Base-by-base conservation (phyloP, 352 stramenopile genomes). In the Pythium oligandrum region DNA sequence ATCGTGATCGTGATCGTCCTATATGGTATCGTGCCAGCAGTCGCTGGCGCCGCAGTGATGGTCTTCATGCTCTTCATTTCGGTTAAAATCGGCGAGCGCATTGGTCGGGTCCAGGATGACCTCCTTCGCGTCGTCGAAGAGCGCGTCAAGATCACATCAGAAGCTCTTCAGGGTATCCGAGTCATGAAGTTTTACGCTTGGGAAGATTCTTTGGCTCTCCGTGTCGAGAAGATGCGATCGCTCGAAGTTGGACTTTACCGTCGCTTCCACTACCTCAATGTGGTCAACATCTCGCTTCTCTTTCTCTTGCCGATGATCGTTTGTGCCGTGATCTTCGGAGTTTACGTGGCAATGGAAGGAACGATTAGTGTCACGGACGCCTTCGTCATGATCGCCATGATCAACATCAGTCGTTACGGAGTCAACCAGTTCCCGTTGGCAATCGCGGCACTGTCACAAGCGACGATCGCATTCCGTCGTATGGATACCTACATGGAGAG, bases 111-210 rank as follows among this genome's bases (percentile, higher is more conserved):
- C 4, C 67, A 69, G 32, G 53, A 26, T 9, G 57, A 63, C 9
- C 40, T 73, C 3, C 49, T 73, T 4, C 31, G 37, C n/a, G 64
- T 72, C 12, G 63, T 70, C 17, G 63, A 82, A 6, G 66, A 88
- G 17, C 75, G 93, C 3, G 88, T 98, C 9, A 95, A 96, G 65
- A 83, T 97, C 58, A 94, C 93, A 37, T 97, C 91, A 39, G 93
- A 98, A 69, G 83, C 95, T 5, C 66, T 98, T 4, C 64, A 86
- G 8, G 93, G 91, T 6, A 91, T 96, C 34, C 72, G 88, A 36
- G 83, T 88, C 39, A 83, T 97, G 56, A 97, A 97, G 61, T 93
- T 96, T 61, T 95, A 96, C 59, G 83, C 79, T 6, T 97, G 87
- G 87, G 71, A 83, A 46, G 61, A 75, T 11, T 82, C 66, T 7